These are phyloP conservation scores for Phialophora expanda DNA, from an alignment of 2,329 filamentous ascomycete genomes.

Conservation along the genomic window DNA sequence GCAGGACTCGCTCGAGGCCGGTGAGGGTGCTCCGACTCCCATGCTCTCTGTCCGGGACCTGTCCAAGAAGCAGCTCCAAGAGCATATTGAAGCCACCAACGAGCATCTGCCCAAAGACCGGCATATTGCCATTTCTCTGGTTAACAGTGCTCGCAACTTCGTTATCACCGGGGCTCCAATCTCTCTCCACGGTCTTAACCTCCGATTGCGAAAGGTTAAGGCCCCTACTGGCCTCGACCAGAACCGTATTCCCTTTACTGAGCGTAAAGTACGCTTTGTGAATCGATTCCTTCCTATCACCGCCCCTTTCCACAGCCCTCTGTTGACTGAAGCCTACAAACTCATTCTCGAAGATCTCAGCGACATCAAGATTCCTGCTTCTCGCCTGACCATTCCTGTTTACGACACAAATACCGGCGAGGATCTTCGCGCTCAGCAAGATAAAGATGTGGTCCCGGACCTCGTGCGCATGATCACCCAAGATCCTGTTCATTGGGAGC, in stretches of 20 bases:
- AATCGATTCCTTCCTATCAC: slow-evolving; percentile 98
- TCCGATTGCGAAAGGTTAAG: slow-evolving; percentile 95
- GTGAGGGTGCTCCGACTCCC: slow-evolving; percentile 92
- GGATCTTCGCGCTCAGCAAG: slow-evolving; percentile 73
- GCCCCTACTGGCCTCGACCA: slow-evolving; percentile 97
- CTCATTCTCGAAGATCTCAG: slow-evolving; percentile 87
- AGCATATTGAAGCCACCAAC: slow-evolving; percentile 96
- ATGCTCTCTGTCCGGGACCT: slow-evolving; percentile 98
- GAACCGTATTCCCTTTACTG: slow-evolving; percentile 88
- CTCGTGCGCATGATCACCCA: slow-evolving; percentile 92
- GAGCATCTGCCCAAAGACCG: slow-evolving; percentile 90
- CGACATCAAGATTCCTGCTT: slow-evolving; percentile 75
- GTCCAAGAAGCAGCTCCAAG: slow-evolving; percentile 84
- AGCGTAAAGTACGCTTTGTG: slow-evolving; percentile 94
- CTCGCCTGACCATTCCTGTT: slow-evolving; percentile 79
- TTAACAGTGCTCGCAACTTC: slow-evolving; percentile 96
- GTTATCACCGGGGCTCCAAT: slow-evolving; percentile 96
- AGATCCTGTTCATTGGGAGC: slow-evolving; percentile 95
- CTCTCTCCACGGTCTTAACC: slow-evolving; percentile 93
- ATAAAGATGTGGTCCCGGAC: slow-evolving; percentile 80
- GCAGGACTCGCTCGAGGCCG: slow-evolving; percentile 90
- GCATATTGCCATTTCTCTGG: slow-evolving; percentile 91
- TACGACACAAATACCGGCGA: slow-evolving; percentile 88
- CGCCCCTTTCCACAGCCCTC: slow-evolving; percentile 96
- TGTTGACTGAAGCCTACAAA: slow-evolving; percentile 79